Percentiles rank a stretch among this genome's conserved stretches.
phyloP scores from a whole-genome alignment of 2,329 filamentous ascomycete genomes.

The Phaeosphaeriaceae sp. region DNA sequence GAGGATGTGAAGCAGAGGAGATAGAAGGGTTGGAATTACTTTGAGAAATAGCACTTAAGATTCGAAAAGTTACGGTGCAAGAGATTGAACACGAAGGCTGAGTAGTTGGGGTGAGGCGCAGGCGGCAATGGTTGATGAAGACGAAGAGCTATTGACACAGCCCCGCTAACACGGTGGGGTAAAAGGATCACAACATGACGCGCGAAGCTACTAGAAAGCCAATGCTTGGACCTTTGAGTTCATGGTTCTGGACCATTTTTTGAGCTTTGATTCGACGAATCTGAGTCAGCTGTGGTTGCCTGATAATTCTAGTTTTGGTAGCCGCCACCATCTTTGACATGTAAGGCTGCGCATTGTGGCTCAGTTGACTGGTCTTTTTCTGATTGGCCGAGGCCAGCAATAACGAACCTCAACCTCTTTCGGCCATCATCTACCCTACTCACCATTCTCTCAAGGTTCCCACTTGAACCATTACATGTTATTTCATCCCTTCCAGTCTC shows the following conservation, averaged over 20 bases:
- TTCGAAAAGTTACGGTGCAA: background rate
- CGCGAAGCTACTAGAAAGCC: background rate
- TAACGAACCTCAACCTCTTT: no score
- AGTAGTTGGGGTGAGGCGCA: constrained; percentile 7
- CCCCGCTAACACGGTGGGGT: constrained; percentile 6
- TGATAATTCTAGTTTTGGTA: background rate
- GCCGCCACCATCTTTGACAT: background rate
- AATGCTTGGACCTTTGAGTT: constrained; percentile 4
- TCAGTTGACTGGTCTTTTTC: no score
- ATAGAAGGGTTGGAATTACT: background rate
- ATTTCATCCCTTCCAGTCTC: no score
- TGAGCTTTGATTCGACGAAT: background rate
- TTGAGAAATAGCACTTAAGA: background rate
- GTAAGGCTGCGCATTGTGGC: background rate
- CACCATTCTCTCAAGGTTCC: no score
- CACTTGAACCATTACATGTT: no score
- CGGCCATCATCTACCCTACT: no score
- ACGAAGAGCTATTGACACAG: background rate
- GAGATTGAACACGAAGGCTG: background rate
- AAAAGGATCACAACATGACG: constrained; percentile 1
- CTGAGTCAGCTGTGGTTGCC: background rate
- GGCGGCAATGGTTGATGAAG: background rate
- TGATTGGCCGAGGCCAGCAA: no score
- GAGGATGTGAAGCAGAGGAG: background rate
- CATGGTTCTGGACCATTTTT: background rate